phyloP scores from a whole-genome alignment of 805 yeast genomes.

The Saccharomycopsis javanensis region DNA sequence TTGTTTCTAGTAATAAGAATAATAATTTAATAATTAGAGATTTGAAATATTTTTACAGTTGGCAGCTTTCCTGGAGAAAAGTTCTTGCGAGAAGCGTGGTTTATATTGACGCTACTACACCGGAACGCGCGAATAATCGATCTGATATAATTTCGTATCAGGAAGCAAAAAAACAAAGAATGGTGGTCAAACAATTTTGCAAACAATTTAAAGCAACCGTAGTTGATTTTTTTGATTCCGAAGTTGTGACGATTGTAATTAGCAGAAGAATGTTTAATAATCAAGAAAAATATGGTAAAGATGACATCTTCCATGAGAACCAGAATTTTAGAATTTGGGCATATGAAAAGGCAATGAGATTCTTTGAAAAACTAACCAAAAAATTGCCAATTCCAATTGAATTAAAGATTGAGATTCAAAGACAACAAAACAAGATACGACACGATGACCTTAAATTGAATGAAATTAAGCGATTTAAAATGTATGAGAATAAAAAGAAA shows the following conservation, averaged over 20 bases:
- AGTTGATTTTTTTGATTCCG: slow-evolving; percentile 47
- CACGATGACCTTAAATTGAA: slow-evolving; percentile 8
- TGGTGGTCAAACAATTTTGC: slow-evolving; percentile 26
- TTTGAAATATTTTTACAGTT: slow-evolving; percentile 22
- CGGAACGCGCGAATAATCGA: slow-evolving; percentile 8
- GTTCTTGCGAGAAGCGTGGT: slow-evolving; percentile 51
- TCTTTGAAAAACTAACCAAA: slow-evolving; percentile 50
- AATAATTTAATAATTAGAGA: background rate
- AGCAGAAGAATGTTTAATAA: slow-evolving; percentile 47
- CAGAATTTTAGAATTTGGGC: slow-evolving; percentile 77
- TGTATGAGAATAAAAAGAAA: background rate
- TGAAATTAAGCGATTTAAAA: slow-evolving; percentile 8
- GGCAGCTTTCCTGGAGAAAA: slow-evolving; percentile 59
- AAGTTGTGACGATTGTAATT: slow-evolving; percentile 65
- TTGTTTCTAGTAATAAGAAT: background rate
- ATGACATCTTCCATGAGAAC: slow-evolving; percentile 51
- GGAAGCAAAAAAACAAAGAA: slow-evolving; percentile 24
- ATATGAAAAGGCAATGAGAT: slow-evolving; percentile 73
- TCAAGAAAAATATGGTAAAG: slow-evolving; percentile 32
- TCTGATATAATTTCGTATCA: slow-evolving; percentile 21
- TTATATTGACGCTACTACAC: slow-evolving; percentile 46
- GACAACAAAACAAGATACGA: background rate
- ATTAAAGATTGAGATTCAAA: background rate
- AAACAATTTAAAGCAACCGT: slow-evolving; percentile 43
- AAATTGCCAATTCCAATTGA: background rate